A percentile compares a stretch with the other conserved stretches of the same genome.
These are phyloP conservation scores for Verruconis gallopava DNA, from an alignment of 2,329 filamentous ascomycete genomes.

Conservation along the genomic window DNA sequence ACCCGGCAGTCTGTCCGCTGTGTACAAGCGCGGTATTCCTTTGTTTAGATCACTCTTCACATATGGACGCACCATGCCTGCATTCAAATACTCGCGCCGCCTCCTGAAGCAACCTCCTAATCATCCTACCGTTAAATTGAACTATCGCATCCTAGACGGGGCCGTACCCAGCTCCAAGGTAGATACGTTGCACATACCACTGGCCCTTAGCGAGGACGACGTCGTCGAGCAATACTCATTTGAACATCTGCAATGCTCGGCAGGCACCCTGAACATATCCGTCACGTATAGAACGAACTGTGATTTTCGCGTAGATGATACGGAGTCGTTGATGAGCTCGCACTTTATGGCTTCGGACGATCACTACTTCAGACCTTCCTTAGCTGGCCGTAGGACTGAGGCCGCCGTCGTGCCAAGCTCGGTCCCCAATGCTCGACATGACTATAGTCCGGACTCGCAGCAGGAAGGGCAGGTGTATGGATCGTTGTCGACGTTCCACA, in stretches of 20 bases:
- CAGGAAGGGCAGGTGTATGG: constrained; percentile 74
- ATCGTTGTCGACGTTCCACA: constrained; percentile 77
- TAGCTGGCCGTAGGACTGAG: constrained; percentile 40
- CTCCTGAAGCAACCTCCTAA: constrained; percentile 55
- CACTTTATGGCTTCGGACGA: constrained; percentile 88
- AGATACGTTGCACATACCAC: constrained; percentile 50
- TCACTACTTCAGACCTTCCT: constrained; percentile 68
- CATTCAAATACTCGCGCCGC: constrained; percentile 71
- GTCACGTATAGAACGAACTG: constrained; percentile 81
- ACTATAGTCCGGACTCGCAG: constrained; percentile 31
- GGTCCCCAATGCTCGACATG: constrained; percentile 45
- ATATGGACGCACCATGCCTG: constrained; percentile 68
- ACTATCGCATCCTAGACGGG: constrained; percentile 64
- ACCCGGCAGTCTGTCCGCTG: constrained; percentile 51
- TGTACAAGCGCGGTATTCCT: constrained; percentile 96
- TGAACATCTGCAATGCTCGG: constrained; percentile 72
- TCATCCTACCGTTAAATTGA: constrained; percentile 53
- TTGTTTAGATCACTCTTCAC: constrained; percentile 83
- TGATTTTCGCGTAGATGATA: constrained; percentile 82
- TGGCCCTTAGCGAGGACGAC: constrained; percentile 46
- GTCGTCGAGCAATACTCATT: constrained; percentile 68
- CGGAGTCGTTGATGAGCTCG: constrained; percentile 80
- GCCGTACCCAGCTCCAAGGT: constrained; percentile 35
- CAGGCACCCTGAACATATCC: constrained; percentile 68
- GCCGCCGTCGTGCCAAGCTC: constrained; percentile 51